A percentile compares a stretch with the other conserved stretches of the same genome.
Evolutionary conservation across 2,329 filamentous ascomycete species (phyloP).

Genomic region (Pestalotiopsis sp.): DNA sequence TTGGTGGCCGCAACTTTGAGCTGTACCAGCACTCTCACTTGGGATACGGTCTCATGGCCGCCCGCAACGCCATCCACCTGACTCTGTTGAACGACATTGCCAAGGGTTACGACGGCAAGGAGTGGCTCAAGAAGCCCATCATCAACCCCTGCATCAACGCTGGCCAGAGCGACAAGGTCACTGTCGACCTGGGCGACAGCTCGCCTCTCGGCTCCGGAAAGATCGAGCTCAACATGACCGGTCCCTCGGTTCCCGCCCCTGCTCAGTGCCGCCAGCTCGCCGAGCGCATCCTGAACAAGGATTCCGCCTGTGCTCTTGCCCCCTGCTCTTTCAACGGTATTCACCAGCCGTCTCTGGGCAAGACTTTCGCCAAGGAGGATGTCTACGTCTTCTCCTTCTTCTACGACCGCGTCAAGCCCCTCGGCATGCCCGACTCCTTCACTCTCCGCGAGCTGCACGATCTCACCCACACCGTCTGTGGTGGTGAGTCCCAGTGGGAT

Average conservation of each 20-base stretch:
- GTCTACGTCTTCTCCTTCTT: constrained; percentile 98
- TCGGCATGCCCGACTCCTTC: constrained; percentile 98
- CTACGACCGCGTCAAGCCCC: constrained; percentile 87
- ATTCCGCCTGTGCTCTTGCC: constrained; percentile 73
- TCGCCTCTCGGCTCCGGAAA: constrained; percentile 63
- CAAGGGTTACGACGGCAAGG: constrained; percentile 56
- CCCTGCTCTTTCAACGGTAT: constrained; percentile 99
- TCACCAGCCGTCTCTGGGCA: constrained; percentile 86
- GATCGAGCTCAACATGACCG: constrained; percentile 81
- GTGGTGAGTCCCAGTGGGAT: constrained; percentile 75
- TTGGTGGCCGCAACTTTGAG: constrained; percentile 86
- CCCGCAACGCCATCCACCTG: constrained; percentile 82
- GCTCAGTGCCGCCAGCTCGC: constrained; percentile 88
- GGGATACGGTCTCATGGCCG: constrained; percentile 94
- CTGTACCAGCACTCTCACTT: constrained; percentile 98
- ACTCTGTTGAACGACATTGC: constrained; percentile 71
- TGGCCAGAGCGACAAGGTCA: constrained; percentile 72
- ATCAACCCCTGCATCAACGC: constrained; percentile 68
- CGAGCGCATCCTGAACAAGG: constrained; percentile 89
- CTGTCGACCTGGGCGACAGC: constrained; percentile 66
- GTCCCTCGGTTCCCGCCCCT: constrained; percentile 71
- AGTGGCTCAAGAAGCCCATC: constrained; percentile 32
- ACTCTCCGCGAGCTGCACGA: constrained; percentile 88
- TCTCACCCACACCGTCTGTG: constrained; percentile 81
- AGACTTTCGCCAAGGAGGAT: constrained; percentile 90